Conservation (phyloP, 2,329 filamentous ascomycete genomes). For the Ascochyta lentis region DNA sequence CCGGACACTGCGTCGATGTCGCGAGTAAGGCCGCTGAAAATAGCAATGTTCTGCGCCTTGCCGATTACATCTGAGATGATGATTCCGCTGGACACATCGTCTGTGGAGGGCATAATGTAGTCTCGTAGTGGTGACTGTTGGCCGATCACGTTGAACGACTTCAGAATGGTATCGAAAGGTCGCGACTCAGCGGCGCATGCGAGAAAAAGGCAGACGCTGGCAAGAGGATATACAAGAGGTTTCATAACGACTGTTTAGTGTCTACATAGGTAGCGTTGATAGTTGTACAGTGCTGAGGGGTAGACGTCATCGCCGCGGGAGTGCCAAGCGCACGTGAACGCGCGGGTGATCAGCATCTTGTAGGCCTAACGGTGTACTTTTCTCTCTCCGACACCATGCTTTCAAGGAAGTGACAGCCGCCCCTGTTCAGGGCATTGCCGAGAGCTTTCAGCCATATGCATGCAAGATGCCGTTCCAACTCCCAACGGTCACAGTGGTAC, state of each 20-base stretch:
- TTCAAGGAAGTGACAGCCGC: conserved; percentile 21
- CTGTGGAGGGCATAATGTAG: conserved; percentile 39
- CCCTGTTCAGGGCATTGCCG: conserved; percentile 23
- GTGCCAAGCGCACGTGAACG: conserved; percentile 43
- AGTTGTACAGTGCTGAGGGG: conserved; percentile 24
- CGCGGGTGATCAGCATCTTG: conserved; percentile 34
- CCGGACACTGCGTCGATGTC: conserved; percentile 72
- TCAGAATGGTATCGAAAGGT: conserved; percentile 39
- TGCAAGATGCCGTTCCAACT: conserved; percentile 32
- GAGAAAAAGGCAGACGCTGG: conserved; percentile 39
- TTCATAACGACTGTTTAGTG: conserved; percentile 35
- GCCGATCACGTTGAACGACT: conserved; percentile 36
- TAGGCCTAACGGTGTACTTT: not conserved
- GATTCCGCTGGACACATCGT: conserved; percentile 54
- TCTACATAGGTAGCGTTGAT: conserved; percentile 16
- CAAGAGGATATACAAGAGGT: conserved; percentile 34
- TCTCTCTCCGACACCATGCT: conserved; percentile 21
- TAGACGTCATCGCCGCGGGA: conserved; percentile 44
- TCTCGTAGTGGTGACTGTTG: conserved; percentile 39
- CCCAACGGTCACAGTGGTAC: conserved; percentile 43
- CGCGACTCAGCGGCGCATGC: conserved; percentile 42
- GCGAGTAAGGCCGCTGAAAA: conserved; percentile 82
- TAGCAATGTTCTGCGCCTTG: conserved; percentile 76
- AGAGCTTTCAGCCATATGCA: not conserved
- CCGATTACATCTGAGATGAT: conserved; percentile 86